A percentile compares a stretch with the other conserved stretches of the same genome.
These are phyloP conservation scores for Vanderwaltozyma polyspora DNA, from an alignment of 805 yeast genomes.

Conservation along the genomic window DNA sequence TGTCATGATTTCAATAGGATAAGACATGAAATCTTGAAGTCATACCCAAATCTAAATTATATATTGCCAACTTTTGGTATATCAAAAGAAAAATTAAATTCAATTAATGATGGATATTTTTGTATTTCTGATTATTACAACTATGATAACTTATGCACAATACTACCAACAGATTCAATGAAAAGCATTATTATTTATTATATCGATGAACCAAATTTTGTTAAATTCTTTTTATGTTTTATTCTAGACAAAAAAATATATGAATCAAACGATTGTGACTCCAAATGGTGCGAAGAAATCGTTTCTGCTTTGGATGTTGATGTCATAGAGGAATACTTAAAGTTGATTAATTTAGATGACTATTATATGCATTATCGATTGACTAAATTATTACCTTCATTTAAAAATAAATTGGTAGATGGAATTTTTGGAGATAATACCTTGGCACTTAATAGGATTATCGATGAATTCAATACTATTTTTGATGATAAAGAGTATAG, in stretches of 20 bases:
- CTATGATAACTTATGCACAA: slow-evolving; percentile 12
- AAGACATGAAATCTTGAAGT: background rate
- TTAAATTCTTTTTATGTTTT: slow-evolving; percentile 11
- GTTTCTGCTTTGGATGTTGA: slow-evolving; percentile 1
- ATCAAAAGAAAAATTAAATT: background rate
- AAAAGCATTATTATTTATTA: slow-evolving; percentile 5
- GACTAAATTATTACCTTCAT: slow-evolving; percentile 10
- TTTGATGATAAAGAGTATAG: slow-evolving; percentile 12
- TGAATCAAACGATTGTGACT: slow-evolving; percentile 12
- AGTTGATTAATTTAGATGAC: slow-evolving; percentile 9
- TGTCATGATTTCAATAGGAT: too few relatives aligned
- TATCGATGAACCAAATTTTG: slow-evolving; percentile 2
- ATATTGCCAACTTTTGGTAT: slow-evolving; percentile 16
- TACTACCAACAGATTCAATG: slow-evolving; percentile 16
- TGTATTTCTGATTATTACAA: slow-evolving; percentile 1
- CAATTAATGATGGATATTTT: background rate
- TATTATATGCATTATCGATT: slow-evolving; percentile 20
- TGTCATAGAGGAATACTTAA: slow-evolving; percentile 5
- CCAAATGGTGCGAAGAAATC: slow-evolving; percentile 9
- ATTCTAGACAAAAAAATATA: slow-evolving; percentile 22
- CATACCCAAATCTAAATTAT: slow-evolving; percentile 3
- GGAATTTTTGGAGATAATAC: slow-evolving; percentile 3
- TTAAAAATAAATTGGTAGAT: slow-evolving; percentile 9
- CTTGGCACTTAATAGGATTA: slow-evolving; percentile 2
- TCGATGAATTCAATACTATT: slow-evolving; percentile 13